These are phyloP conservation scores for Boletellus deceptivus DNA, from an alignment of 1,284 basidiomycete species.

Conservation along the genomic window DNA sequence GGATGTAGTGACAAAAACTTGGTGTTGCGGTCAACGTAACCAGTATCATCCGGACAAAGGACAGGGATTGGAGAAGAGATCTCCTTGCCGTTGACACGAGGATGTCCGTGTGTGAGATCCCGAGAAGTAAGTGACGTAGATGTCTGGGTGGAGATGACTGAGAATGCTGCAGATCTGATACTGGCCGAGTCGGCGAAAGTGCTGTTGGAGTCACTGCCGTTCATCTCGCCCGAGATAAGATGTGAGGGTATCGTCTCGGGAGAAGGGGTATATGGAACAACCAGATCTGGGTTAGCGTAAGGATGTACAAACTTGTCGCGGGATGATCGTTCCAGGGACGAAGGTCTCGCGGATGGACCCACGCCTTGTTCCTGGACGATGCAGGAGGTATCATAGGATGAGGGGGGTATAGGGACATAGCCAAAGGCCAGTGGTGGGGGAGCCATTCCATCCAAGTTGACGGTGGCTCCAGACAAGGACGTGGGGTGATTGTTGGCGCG, in stretches of 20 bases:
- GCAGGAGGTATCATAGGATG: constrained; percentile 14
- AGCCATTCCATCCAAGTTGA: constrained; percentile 8
- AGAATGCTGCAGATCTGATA: constrained; percentile 40
- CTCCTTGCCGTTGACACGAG: constrained; percentile 44
- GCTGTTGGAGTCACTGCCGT: constrained; percentile 50
- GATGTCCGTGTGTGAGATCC: constrained; percentile 30
- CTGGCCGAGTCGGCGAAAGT: constrained; percentile 55
- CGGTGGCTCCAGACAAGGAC: constrained; percentile 11
- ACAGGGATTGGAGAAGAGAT: constrained; percentile 53
- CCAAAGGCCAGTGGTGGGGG: constrained; percentile 4
- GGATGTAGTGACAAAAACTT: constrained; percentile 32
- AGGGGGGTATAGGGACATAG: constrained; percentile 3
- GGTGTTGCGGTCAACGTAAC: constrained; percentile 35
- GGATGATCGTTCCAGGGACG: constrained; percentile 32
- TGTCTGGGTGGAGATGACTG: constrained; percentile 44
- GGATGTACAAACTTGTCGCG: constrained; percentile 50
- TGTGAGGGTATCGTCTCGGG: constrained; percentile 30
- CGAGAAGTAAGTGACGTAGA: constrained; percentile 45
- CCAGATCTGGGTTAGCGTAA: constrained; percentile 72
- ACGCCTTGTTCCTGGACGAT: constrained; percentile 7
- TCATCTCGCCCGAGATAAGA: constrained; percentile 27
- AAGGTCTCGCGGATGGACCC: constrained; percentile 19
- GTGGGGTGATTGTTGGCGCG: constrained; percentile 31
- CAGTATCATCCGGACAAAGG: constrained; percentile 25
- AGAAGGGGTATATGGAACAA: constrained; percentile 37